These are phyloP conservation scores for Sarocladium oryzae DNA, from an alignment of 2,329 filamentous ascomycete species.

Conservation along the genomic window DNA sequence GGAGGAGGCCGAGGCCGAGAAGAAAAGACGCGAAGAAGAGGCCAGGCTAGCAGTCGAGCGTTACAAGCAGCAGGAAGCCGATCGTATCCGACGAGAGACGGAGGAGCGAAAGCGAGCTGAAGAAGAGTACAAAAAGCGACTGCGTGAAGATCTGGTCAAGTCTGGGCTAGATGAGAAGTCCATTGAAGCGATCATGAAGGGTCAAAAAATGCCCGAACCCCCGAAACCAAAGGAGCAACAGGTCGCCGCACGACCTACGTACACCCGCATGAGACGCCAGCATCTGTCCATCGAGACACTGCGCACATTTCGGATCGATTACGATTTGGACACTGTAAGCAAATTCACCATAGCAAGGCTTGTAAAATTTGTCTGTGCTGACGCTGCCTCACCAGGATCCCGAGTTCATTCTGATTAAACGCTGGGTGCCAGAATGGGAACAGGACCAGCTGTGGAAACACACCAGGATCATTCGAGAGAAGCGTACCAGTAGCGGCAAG, in stretches of 20 bases:
- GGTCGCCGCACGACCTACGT: constrained; percentile 39
- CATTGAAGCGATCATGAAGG: constrained; percentile 53
- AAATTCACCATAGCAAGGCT: not conserved
- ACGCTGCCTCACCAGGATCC: constrained; percentile 41
- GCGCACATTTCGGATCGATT: constrained; percentile 48
- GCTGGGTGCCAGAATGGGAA: constrained; percentile 64
- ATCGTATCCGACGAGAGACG: constrained; percentile 33
- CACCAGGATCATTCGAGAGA: constrained; percentile 57
- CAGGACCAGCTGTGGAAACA: constrained; percentile 69
- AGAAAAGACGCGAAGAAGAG: constrained; percentile 36
- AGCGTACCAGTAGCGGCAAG: constrained; percentile 29
- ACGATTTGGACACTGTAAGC: constrained; percentile 49
- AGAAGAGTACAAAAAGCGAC: constrained; percentile 45
- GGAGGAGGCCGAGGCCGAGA: constrained; percentile 35
- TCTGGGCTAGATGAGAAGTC: constrained; percentile 53
- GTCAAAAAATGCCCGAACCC: constrained; percentile 40
- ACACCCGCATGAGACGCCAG: constrained; percentile 56
- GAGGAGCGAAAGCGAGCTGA: constrained; percentile 43
- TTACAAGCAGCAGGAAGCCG: constrained; percentile 43
- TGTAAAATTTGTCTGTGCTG: not conserved
- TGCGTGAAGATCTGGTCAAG: constrained; percentile 52
- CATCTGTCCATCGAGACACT: constrained; percentile 59
- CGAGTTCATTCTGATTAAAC: constrained; percentile 66
- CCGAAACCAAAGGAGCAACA: constrained; percentile 10
- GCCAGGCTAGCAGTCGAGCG: constrained; percentile 45